phyloP scores from a whole-genome alignment of 306 rosid species.

The Sicyos baderoa region DNA sequence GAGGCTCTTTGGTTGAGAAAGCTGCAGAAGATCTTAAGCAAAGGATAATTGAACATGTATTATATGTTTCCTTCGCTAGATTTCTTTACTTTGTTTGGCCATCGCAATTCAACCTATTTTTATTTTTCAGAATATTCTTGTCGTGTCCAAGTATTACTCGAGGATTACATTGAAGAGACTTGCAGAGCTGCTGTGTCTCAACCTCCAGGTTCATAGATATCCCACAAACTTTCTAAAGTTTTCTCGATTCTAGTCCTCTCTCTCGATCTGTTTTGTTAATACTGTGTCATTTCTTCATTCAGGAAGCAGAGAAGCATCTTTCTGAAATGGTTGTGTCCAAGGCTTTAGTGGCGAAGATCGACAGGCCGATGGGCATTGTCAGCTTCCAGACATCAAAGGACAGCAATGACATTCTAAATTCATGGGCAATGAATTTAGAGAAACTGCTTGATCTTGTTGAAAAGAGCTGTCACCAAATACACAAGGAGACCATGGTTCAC shows the following conservation, averaged over 20 bases:
- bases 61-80: slow-evolving; percentile 9
- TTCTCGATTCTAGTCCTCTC: neutral
- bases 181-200: slow-evolving; percentile 21
- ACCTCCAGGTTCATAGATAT: slow-evolving; percentile 13
- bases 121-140: slow-evolving; percentile 62
- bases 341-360: slow-evolving; percentile 84
- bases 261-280: neutral
- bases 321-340: slow-evolving; percentile 98
- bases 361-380: slow-evolving; percentile 76
- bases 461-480: slow-evolving; percentile 95
- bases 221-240: neutral
- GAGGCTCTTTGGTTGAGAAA: slow-evolving; percentile 59
- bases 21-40: slow-evolving; percentile 83
- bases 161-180: slow-evolving; percentile 29
- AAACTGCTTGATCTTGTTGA: slow-evolving; percentile 91
- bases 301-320: slow-evolving; percentile 97
- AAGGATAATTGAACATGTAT: slow-evolving; percentile 82
- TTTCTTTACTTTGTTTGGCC: neutral
- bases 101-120: neutral
- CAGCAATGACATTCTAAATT: slow-evolving; percentile 74
- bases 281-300: neutral
- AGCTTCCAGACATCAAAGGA: slow-evolving; percentile 83
- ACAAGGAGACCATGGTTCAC: slow-evolving; percentile 93
- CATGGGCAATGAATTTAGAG: slow-evolving; percentile 92
- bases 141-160: slow-evolving; percentile 72